Base-by-base conservation (phyloP, 176 grass and related monocot genomes). In the Eleusine indica region DNA sequence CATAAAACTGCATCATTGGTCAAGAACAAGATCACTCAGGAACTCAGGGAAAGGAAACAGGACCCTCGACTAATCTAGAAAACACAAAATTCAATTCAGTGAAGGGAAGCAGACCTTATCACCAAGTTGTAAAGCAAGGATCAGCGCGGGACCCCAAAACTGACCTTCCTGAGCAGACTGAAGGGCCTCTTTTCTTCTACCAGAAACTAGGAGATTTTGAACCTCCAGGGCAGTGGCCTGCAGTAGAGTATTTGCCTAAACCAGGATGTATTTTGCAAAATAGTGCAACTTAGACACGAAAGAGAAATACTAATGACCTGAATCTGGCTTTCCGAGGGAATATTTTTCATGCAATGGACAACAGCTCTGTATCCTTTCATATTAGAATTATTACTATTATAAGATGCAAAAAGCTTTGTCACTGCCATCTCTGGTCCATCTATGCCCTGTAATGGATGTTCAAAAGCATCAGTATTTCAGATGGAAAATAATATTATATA, bases 141-240 rank as follows among this genome's bases (percentile, higher is more conserved):
- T 88, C n/a, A 98, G 73, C 41, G 93, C 96, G 25, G 93, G 93
- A 35, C 96, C 96, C 96, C 96, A 98, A 56, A 98, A 84, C 69
- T 95, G 93, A 87, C 96, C 96, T 86, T 92, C 93, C 76, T 98
- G 91, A 29, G 96, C 96, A 85, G 48, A 82, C 58, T 98, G 91
- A 77, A 95, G 93, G 16, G 96, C 96, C 61, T 98, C 91, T 90
- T 92, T 95, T 65, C 93, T 95, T 90, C 77, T 95, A 83, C 91
- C 96, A 82, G 96, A 98, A 83, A 98, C 91, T 38, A 95, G 83
- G 77, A 98, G 89, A 85, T 87, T 98, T 85, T 98, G 96, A 65
- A 95, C 91, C 69, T 90, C 91, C 77, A 86, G 84, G 17, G 96
- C 96, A 91, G 89, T 89, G 70, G 87, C 82, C 96, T 98, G 82